Conservation (phyloP, 768 basidiomycete genomes). For the Pisolithus sp. region DNA sequence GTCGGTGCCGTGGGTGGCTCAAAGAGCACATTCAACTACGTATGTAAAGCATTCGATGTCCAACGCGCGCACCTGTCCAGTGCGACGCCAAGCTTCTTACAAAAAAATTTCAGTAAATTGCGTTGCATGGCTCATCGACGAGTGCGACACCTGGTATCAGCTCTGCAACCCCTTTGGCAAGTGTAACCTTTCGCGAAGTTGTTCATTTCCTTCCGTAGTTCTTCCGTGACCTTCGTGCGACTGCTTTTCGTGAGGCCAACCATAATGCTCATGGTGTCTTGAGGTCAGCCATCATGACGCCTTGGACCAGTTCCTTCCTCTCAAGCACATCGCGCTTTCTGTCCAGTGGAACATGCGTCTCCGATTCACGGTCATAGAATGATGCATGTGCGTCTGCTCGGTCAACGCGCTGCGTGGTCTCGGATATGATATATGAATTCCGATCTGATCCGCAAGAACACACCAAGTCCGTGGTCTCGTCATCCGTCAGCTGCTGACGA, state of each 20-base stretch:
- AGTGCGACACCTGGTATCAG: slow-evolving; percentile 97
- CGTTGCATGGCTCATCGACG: slow-evolving; percentile 81
- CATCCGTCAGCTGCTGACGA: slow-evolving; percentile 69
- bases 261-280: slow-evolving; percentile 99
- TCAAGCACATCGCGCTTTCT: slow-evolving; percentile 88
- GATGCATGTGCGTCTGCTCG: slow-evolving; percentile 96
- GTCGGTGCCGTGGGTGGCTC: slow-evolving; percentile 95
- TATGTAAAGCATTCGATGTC: slow-evolving; percentile 76
- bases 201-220: slow-evolving; percentile 90
- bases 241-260: slow-evolving; percentile 48
- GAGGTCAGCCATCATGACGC: slow-evolving; percentile 89
- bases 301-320: slow-evolving; percentile 90
- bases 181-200: slow-evolving; percentile 96
- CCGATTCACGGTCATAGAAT: slow-evolving; percentile 94
- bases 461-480: too few species aligned
- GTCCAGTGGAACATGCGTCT: slow-evolving; percentile 95
- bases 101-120: neutral
- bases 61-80: slow-evolving; percentile 81
- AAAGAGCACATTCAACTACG: slow-evolving; percentile 91
- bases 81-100: slow-evolving; percentile 44
- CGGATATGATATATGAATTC: neutral
- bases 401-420: slow-evolving; percentile 68
- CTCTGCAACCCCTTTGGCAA: slow-evolving; percentile 94
- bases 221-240: slow-evolving; percentile 94
- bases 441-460: slow-evolving; percentile 8